These are phyloP conservation scores for Exophiala oligosperma DNA, from an alignment of 2,329 filamentous ascomycete species.

Conservation along the genomic window DNA sequence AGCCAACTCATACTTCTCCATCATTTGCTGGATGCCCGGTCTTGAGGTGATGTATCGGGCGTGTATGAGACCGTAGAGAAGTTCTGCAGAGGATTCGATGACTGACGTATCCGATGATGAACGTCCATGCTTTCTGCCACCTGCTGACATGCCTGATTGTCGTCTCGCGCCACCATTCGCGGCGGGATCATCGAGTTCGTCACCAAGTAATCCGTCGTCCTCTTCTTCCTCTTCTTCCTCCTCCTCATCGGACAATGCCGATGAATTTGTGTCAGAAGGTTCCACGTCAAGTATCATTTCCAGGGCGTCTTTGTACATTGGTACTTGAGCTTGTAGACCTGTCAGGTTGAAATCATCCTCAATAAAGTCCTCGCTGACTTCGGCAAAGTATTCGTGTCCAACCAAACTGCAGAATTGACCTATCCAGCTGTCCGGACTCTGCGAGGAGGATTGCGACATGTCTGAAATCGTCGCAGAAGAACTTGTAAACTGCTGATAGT, in stretches of 20 bases:
- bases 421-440: constrained; percentile 87
- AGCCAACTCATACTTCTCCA: constrained; percentile 95
- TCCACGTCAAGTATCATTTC: constrained; percentile 99
- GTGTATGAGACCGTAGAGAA: constrained; percentile 97
- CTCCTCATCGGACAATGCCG: constrained; percentile 52
- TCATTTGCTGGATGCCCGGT: constrained; percentile 97
- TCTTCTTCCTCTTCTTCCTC: constrained; percentile 67
- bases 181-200: constrained; percentile 51
- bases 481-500: constrained; percentile 26
- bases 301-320: constrained; percentile 98
- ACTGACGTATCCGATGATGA: constrained; percentile 92
- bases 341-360: constrained; percentile 99
- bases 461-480: constrained; percentile 30
- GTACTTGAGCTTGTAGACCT: constrained; percentile 88
- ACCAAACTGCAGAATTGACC: constrained; percentile 89
- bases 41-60: constrained; percentile 97
- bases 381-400: constrained; percentile 97
- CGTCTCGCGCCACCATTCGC: constrained; percentile 61
- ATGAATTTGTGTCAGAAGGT: constrained; percentile 67
- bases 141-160: constrained; percentile 26
- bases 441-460: constrained; percentile 57
- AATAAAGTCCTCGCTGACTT: constrained; percentile 98
- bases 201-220: constrained; percentile 66
- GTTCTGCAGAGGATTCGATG: constrained; percentile 96
- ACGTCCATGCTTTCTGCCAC: constrained; percentile 70